Base-by-base conservation (phyloP, 371 early-diverging fungal genomes). In the Mucor lusitanicus region DNA sequence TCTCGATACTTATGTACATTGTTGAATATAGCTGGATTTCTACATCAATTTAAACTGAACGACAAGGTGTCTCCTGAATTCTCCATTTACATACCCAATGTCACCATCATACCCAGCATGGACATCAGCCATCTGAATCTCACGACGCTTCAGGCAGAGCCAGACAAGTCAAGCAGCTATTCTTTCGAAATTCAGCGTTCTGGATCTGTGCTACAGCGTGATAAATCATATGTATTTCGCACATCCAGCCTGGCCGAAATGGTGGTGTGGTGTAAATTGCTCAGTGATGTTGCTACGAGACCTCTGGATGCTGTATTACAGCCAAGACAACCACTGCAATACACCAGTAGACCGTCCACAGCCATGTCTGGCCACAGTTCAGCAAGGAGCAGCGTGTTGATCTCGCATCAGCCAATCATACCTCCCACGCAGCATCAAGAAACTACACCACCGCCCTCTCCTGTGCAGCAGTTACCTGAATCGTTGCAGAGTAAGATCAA, bases 1-100 rank as follows among this genome's bases (percentile, higher is more conserved):
- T 27, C 11, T 53, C 27, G 21, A 53, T 53, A 53, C 13, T 53
- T 0, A 46, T 21, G 9, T 21, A 25, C 5, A 53, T 13, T 0
- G n/a, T 19, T 12, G n/a, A 54, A 1, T 25, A 21, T 62, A 76
- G 78, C 71, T 56, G 82, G 82, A 19, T 82, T 70, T 23, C 44
- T 82, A 2, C 78, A 82, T 63, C 73, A 82, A 25, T 82, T 79
- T 46, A 72, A 70, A 21, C 44, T 73, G 39, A 61, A 70, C 44
- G 80, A 82, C 55, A 75, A 78, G 37, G 69, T 76, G 6, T 69
- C 73, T 0, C 81, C 81, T 6, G 81, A 78, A 42, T 63, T 64
- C 3, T 76, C 78, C 0, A 71, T 78, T 25, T 78, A 76, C 54
- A 69, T 81, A 9, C 75, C 81, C 3, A 70, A 65, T 9, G 59